Evolutionary conservation across 257 asterid genomes (phyloP), one percentile per base, ranked within the genome.

Genomic region (Leonotis leonurus): DNA sequence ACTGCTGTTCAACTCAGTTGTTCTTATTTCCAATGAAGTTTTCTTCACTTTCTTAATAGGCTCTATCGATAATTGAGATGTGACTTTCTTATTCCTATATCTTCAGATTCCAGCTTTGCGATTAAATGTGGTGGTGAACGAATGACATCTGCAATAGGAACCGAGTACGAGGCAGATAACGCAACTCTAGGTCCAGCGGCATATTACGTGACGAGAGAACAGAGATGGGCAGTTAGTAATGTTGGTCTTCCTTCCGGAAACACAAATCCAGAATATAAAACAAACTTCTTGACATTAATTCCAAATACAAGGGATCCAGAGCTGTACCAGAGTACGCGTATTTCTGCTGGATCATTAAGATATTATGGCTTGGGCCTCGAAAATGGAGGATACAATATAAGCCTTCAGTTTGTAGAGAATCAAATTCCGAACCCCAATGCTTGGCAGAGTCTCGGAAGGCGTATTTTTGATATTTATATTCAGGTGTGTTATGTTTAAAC

Each of bases 221-320:
- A 71, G 22, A 80, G 89, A 83, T 90, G 96, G 96, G 92, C 84
- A 60, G 87, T 90, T 51, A 90, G 96, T 62, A 90, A 90, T 80
- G 81, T 58, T 52, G 97, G 97, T 55, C 67, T 79, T 56, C 80
- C 85, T 64, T 30, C 84, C 49, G 88, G 62, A 37, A 78, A 62
- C 75, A 33, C 5, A 2, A 68, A 33, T 68, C 83, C 86, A 22
- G 25, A 44, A 60, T 87, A 75, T 69, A 62, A 3, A 56, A 52
- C 39, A 24, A 16, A 8, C 62, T 52, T 74, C 36, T 9, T 60
- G 3, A 58, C 81, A 11, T 74, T 66, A 36, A 70, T 79, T 68
- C 70, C 82, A 43, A 80, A 78, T 61, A 79, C 94, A 50, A 45
- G 70, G 70, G 89, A 87, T 72, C 54, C 89, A 0, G 87, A 78